Evolutionary conservation across 805 yeast genomes (phyloP).

Genomic region (Schwanniomyces pseudopolymorphus): DNA sequence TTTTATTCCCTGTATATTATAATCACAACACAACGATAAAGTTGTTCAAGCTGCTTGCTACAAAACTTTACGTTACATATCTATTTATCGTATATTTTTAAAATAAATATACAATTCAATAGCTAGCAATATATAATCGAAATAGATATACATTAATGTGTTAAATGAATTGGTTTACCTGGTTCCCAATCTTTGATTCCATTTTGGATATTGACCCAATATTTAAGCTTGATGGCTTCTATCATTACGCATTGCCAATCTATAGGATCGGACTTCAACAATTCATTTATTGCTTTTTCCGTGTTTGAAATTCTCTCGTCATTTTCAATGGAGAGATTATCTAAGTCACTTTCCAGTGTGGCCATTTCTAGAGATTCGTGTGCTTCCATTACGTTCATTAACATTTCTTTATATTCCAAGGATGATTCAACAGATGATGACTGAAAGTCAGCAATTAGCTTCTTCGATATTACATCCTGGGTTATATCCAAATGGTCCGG

Average conservation of each 20-base stretch:
- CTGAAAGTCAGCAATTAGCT: slow-evolving; percentile 43
- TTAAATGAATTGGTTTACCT: slow-evolving; percentile 61
- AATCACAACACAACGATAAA: neutral
- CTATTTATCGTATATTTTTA: neutral
- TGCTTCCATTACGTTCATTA: slow-evolving; percentile 78
- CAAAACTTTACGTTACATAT: neutral
- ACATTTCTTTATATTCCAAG: slow-evolving; percentile 49
- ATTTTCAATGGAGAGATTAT: slow-evolving; percentile 52
- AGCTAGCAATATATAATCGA: neutral
- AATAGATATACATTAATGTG: slow-evolving; percentile 43
- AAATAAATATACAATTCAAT: neutral
- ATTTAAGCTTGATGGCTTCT: slow-evolving; percentile 71
- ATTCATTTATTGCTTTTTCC: slow-evolving; percentile 44
- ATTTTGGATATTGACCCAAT: slow-evolving; percentile 76
- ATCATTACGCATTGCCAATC: slow-evolving; percentile 61
- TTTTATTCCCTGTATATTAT: neutral
- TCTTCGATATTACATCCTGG: slow-evolving; percentile 53
- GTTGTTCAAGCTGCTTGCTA: neutral
- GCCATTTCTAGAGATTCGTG: slow-evolving; percentile 81
- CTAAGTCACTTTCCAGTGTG: slow-evolving; percentile 56
- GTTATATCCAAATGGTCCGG: slow-evolving; percentile 50
- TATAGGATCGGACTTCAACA: slow-evolving; percentile 39
- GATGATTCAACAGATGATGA: slow-evolving; percentile 27
- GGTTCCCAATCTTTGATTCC: slow-evolving; percentile 80
- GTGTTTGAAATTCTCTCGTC: slow-evolving; percentile 50